Evolutionary conservation across 768 basidiomycete genomes (phyloP), one percentile per base, ranked within the genome.

Genomic region (Amanita jacksonii): DNA sequence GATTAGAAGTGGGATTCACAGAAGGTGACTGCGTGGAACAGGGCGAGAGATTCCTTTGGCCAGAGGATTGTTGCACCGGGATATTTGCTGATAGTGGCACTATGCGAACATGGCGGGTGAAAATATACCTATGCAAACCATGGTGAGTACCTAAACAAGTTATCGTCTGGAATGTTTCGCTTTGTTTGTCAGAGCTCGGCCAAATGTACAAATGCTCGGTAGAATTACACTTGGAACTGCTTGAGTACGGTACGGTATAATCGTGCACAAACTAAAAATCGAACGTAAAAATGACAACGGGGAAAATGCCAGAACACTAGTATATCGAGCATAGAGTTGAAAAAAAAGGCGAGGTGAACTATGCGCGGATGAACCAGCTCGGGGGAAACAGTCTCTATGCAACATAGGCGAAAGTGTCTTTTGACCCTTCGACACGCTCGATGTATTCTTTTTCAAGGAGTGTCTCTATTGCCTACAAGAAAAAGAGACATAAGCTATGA

Each of bases 391-490:
- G 18, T 36, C 36, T 54, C 70, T 64, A 84, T 47, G 81, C 82
- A 52, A 83, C 74, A 58, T 85, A 85, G 38, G 79, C 77, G 60
- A 88, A 90, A 27, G 85, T 85, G 63, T 94, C 91, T 57, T 85
- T 82, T n/a, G 83, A 80, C 8, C 83, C 87, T 16, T 91, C 89
- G 10, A 90, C 84, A 23, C 94, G 82, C 58, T 98, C 93, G 53
- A 99, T 85, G 61, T 97, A 99, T 61, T 99, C 94, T 66, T 94
- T 94, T 68, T 97, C 94, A 38, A 97, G 69, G 15, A 98, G 68
- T 10, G 80, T 80, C 57, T 94, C 91, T 47, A 97, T 94, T 3
- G 89, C 87, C 85, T 87, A 47, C 9, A 9, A n/a, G 28, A 38
- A 50, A 56, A 46, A 31, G 4, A 38, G 53, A 51, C 56, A 27